Evolutionary conservation across 2,329 filamentous ascomycete species (phyloP), one percentile per base, ranked within the genome.

Genomic region (Stemphylium lycopersici): DNA sequence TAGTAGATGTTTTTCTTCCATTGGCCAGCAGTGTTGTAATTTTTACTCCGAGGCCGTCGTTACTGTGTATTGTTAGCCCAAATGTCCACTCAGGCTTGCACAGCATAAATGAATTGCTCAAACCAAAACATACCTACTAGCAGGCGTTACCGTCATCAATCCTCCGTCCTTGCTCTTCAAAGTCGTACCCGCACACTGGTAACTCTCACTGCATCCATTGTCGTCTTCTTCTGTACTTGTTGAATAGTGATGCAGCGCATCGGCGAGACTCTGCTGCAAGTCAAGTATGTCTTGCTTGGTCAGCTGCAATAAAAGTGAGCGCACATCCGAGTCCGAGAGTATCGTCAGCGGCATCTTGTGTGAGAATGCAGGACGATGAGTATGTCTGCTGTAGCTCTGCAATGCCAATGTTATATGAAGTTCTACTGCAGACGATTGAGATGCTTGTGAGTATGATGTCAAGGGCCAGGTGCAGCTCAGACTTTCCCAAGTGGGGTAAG

Each of bases 91-190:
- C 16, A 13, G 40, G 7, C 10, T 13, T 31, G 4, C 10, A 26
- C 1, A 31, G 15, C 20, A n/a, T 8, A 31, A n/a, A 37, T 31
- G 15, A 7, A 16, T n/a, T 4, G 20, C 11, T n/a, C 26, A 11
- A 29, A 29, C 26, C 8, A 29, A 13, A 34, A 20, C 48, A 29
- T 38, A 58, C 57, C 57, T 61, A 34, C 80, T 85, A 11, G 85
- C 85, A 2, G 87, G 87, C 85, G 89, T 87, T 73, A 89, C 87
- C 8, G 89, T 76, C 3, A 85, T 88, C 1, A 83, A 85, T 29
- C 81, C 80, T 3, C 86, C 86, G 79, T 86, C 81, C 46, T 81
- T 81, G 11, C 84, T 82, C 47, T 83, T 84, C 47, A 89, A 80
- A 2, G 81, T 78, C 1, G 85, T 87, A 36, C 86, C 79, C 52